Percentiles rank a stretch among this genome's conserved stretches.
Evolutionary conservation across 2,329 filamentous ascomycete species (phyloP).

Genomic region (Meredithiella fracta): DNA sequence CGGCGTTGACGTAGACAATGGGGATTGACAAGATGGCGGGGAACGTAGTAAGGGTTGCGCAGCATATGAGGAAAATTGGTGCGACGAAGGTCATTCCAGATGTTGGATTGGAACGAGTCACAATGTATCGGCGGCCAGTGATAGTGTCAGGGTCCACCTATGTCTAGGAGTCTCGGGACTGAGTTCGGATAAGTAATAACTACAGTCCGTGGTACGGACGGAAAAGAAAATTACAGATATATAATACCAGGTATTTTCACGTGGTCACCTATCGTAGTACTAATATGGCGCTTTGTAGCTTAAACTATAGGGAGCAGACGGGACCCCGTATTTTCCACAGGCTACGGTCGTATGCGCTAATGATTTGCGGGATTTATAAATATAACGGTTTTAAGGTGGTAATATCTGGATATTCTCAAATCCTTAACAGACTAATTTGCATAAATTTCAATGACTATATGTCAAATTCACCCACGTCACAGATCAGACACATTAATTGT

Average conservation of each 20-base stretch:
- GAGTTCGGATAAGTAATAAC: conserved; percentile 24
- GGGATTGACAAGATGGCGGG: conserved; percentile 40
- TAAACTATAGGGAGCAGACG: conserved; percentile 10
- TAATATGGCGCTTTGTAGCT: conserved; percentile 9
- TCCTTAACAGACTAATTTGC: too few species aligned
- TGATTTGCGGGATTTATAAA: too few species aligned
- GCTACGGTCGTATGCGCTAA: conserved; percentile 14
- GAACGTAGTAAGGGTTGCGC: conserved; percentile 33
- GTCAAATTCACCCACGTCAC: too few species aligned
- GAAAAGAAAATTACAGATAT: background rate
- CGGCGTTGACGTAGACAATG: conserved; percentile 50
- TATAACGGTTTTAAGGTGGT: too few species aligned
- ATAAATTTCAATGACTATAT: too few species aligned
- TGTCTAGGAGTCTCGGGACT: conserved; percentile 22
- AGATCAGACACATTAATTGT: background rate
- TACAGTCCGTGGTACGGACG: conserved; percentile 24
- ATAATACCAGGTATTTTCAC: conserved; percentile 6
- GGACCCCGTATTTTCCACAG: conserved; percentile 10
- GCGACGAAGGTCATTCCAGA: conserved; percentile 29
- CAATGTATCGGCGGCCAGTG: background rate
- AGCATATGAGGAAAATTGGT: conserved; percentile 29
- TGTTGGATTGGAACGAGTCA: conserved; percentile 16
- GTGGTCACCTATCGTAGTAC: conserved; percentile 12
- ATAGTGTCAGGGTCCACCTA: conserved; percentile 16
- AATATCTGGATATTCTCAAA: too few species aligned